Base-by-base conservation (phyloP, 352 stramenopile species). In the Phytopythium ostracodes region DNA sequence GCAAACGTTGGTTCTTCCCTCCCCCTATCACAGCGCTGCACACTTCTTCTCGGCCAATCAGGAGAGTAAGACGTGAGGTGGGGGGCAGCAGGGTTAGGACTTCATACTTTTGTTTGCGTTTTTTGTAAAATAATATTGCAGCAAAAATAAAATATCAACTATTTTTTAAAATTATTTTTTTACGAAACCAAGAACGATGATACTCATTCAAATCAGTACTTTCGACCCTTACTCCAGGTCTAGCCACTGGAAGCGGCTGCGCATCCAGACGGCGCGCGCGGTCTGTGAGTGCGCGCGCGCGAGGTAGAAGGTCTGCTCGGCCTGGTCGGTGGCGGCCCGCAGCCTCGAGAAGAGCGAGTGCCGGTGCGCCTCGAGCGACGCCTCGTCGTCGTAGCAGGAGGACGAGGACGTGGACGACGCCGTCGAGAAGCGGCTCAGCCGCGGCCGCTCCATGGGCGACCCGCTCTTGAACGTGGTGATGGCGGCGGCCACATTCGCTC, bases 261-360 rank as follows among this genome's bases (percentile, higher is more conserved):
- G 61, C 17, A 67, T 62, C n/a, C 72, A 73, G 25, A 77, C 50
- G 14, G 64, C 65, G 40, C 75, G 40, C 2, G 72, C 77, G 14
- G 74, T 51, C 40, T 63, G 56, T 6, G 72, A 71, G 46, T 87
- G 74, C 42, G 79, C 72, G 62, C 42, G 62, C 9, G 77, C 72
- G 59, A 82, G 52, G 40, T 70, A 55, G 42, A 76, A 72, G 14
- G 77, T 87, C n/a, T 62, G 67, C 33, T 87, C 77, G 5, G 71
- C 74, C 42, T 76, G 68, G 46, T 67, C 63, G 12, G 66, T 72
- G 1, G 72, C 75, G 46, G 80, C 63, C 53, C 81, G 20, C 31
- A 87, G 67, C 3, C 75, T 62, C 36, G 70, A 59, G 53, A 83
- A 68, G 0, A 84, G 55, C 43, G 72, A 79, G 35, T 61, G 66